These are phyloP conservation scores for Catharanthus roseus DNA, from an alignment of 257 asterid species.

Conservation along the genomic window DNA sequence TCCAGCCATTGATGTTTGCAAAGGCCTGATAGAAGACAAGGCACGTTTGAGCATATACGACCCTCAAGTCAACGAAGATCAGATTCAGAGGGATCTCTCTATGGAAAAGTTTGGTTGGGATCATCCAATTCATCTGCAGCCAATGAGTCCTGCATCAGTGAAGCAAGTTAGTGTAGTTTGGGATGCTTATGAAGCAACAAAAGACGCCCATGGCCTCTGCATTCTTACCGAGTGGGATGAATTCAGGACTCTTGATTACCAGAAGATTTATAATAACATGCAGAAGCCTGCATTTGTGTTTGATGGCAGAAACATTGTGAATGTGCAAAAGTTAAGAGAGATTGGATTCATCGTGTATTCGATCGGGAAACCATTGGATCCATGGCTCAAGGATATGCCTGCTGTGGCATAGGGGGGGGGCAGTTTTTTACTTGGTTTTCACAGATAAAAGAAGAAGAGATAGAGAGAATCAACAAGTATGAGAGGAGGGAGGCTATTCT, in stretches of 20 bases:
- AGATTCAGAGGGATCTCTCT: conserved; percentile 67
- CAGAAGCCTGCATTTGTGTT: conserved; percentile 72
- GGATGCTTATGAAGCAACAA: conserved; percentile 66
- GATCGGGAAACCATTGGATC: conserved; percentile 73
- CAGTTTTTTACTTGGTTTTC: no score
- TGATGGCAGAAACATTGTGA: conserved; percentile 63
- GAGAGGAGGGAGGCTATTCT: conserved; percentile 5
- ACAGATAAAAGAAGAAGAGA: neutral
- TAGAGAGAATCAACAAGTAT: neutral
- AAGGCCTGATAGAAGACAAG: conserved; percentile 66
- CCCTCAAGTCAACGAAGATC: conserved; percentile 74
- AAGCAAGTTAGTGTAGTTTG: conserved; percentile 53
- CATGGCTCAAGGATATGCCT: conserved; percentile 84
- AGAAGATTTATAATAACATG: conserved; percentile 64
- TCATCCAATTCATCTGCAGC: conserved; percentile 81
- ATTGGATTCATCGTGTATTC: conserved; percentile 73
- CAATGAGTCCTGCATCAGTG: conserved; percentile 62
- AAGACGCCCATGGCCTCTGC: conserved; percentile 64
- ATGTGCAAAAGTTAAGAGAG: conserved; percentile 55
- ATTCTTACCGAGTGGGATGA: conserved; percentile 86
- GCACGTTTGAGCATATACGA: conserved; percentile 69
- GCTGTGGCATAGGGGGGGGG: conserved; percentile 40
- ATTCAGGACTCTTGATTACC: conserved; percentile 60
- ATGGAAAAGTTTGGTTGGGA: conserved; percentile 80
- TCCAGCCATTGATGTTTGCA: conserved; percentile 74